Evolutionary conservation across 2,329 filamentous ascomycete species (phyloP).

Genomic region (Colletotrichum liaoningense): DNA sequence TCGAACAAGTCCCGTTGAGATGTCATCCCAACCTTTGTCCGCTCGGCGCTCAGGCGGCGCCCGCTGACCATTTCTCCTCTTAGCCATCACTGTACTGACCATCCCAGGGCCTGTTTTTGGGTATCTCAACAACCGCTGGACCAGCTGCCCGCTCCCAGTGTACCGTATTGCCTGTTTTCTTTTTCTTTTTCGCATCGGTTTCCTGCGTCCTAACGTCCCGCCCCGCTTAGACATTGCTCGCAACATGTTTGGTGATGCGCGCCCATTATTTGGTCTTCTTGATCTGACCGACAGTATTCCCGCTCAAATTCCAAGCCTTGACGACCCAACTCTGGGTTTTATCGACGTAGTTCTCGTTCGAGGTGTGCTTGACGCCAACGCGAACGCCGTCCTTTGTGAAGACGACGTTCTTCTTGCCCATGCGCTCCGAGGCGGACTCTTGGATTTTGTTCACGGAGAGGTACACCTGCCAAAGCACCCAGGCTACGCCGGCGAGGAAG

Average conservation of each 20-base stretch:
- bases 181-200: background rate
- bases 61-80: background rate
- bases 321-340: constrained; percentile 76
- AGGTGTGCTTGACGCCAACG: constrained; percentile 77
- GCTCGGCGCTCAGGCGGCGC: constrained; percentile 17
- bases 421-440: constrained; percentile 72
- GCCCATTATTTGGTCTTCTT: constrained; percentile 29
- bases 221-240: background rate
- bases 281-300: constrained; percentile 37
- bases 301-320: constrained; percentile 72
- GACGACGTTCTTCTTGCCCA: constrained; percentile 80
- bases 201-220: background rate
- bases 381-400: constrained; percentile 81
- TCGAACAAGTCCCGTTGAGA: constrained; percentile 4
- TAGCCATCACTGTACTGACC: background rate
- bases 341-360: constrained; percentile 78
- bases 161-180: background rate
- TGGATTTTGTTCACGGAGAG: constrained; percentile 74
- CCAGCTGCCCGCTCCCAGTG: background rate
- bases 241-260: background rate
- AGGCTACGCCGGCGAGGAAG: constrained; percentile 67
- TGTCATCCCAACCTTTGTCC: constrained; percentile 20
- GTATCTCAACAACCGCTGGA: background rate
- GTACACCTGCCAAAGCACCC: constrained; percentile 80
- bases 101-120: background rate